Evolutionary conservation across 352 stramenopile genomes (phyloP), one percentile per base, ranked within the genome.

Genomic region (Nothophytophthora sp.): DNA sequence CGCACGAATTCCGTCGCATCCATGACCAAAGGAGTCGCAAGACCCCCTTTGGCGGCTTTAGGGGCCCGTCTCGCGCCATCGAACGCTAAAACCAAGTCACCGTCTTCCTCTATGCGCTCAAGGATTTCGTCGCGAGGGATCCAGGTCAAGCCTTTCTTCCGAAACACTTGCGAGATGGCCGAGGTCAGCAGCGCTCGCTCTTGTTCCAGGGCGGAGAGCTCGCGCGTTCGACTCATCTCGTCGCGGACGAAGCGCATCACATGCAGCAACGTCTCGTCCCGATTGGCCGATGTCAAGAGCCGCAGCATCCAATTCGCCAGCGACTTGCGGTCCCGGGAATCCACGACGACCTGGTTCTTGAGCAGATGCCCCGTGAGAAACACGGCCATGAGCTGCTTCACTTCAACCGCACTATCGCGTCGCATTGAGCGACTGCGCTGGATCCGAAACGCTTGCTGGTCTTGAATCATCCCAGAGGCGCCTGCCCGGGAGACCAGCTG

Each of bases 351-450:
- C 18, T 77, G 60, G 19, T 73, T 77, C 52, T 75, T 71, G 5
- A 92, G 61, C 44, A 92, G 41, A 46, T 92, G 71, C 0, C 77
- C 73, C 7, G 81, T 72, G 2, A 92, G 63, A 47, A 92, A 89
- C 10, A 92, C 75, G 12, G 81, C 81, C 73, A 90, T 88, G 19
- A 92, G 75, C 37, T 90, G 81, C 41, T 88, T 88, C 22, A 87
- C 55, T 32, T 92, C 75, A 24, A 63, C 57, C 20, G 56, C 45
- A 32, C 49, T 66, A 11, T 60, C 47, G 19, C 65, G 55, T 45
- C 53, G 58, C 5, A 42, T 16, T n/a, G 30, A 47, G 11, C 35
- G 55, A 10, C 28, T 40, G 13, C 36, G 52, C 19, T 67, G 47
- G 33, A 61, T 28, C 23, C 56, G 48, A 25, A 64, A 52, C 16